phyloP scores from a whole-genome alignment of 1,284 basidiomycete genomes.

The Sanguinoderma infundibulare region DNA sequence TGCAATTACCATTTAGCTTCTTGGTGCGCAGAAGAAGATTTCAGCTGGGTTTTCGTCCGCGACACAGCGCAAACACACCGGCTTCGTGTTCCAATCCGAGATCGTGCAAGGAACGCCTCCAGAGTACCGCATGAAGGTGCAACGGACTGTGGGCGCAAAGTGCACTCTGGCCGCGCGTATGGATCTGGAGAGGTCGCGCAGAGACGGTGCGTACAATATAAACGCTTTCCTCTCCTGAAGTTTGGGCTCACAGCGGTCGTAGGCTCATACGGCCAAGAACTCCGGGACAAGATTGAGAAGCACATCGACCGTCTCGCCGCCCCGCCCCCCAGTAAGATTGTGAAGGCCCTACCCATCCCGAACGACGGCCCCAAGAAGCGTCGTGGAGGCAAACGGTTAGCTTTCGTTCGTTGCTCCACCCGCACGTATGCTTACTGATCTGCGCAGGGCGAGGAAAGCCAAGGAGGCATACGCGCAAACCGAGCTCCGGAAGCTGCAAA shows the following conservation, averaged over 20 bases:
- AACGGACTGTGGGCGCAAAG: slow-evolving; percentile 94
- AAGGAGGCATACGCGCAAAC: slow-evolving; percentile 98
- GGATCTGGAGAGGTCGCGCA: slow-evolving; percentile 81
- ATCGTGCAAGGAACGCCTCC: slow-evolving; percentile 85
- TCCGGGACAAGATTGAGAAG: slow-evolving; percentile 88
- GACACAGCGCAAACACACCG: slow-evolving; percentile 90
- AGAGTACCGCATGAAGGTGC: slow-evolving; percentile 93
- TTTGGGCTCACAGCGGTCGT: slow-evolving; percentile 19
- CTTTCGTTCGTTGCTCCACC: neutral
- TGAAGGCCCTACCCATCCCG: slow-evolving; percentile 95
- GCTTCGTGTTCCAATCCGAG: slow-evolving; percentile 95
- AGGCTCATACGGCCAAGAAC: slow-evolving; percentile 81
- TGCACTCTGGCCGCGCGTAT: slow-evolving; percentile 90
- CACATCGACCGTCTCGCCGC: slow-evolving; percentile 92
- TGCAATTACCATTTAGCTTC: slow-evolving; percentile 56
- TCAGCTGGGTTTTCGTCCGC: slow-evolving; percentile 83
- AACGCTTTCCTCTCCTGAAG: neutral
- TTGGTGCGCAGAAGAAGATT: slow-evolving; percentile 93
- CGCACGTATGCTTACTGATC: neutral
- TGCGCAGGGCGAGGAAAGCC: slow-evolving; percentile 85
- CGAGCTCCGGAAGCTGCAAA: slow-evolving; percentile 95
- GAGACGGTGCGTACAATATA: slow-evolving; percentile 81
- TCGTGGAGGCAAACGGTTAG: slow-evolving; percentile 90
- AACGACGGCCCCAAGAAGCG: slow-evolving; percentile 96
- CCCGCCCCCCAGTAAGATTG: slow-evolving; percentile 92